Percentiles rank a stretch among this genome's conserved stretches.
Evolutionary conservation across 2,329 filamentous ascomycete genomes (phyloP).

Genomic region (Lachnellula suecica): DNA sequence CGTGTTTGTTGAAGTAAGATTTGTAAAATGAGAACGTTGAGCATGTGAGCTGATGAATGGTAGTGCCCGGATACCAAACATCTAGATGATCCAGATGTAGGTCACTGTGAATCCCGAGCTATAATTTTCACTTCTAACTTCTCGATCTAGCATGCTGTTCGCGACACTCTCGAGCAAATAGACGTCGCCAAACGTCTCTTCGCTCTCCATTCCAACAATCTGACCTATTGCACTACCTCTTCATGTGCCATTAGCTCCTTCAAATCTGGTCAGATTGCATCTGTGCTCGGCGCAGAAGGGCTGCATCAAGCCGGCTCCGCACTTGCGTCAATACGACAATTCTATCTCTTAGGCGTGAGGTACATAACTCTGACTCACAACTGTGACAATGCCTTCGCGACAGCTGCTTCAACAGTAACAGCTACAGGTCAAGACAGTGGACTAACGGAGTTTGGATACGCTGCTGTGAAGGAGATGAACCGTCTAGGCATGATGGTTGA

Average conservation of each 20-base stretch:
- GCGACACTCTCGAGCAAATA: constrained; percentile 55
- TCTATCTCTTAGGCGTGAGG: constrained; percentile 60
- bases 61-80: neutral
- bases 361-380: constrained; percentile 70
- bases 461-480: constrained; percentile 65
- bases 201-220: constrained; percentile 26
- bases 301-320: constrained; percentile 54
- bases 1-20: constrained; percentile 28
- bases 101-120: too few relatives aligned
- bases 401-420: constrained; percentile 15
- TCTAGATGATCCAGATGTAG: constrained; percentile 7
- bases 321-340: constrained; percentile 55
- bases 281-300: constrained; percentile 60
- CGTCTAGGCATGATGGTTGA: constrained; percentile 68
- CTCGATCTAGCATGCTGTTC: constrained; percentile 34
- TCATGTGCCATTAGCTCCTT: constrained; percentile 32
- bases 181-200: constrained; percentile 54
- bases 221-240: constrained; percentile 24
- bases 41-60: neutral
- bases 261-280: constrained; percentile 46
- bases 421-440: constrained; percentile 38
- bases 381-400: constrained; percentile 65
- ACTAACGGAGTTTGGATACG: constrained; percentile 52
- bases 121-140: constrained; percentile 1
- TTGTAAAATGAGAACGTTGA: constrained; percentile 28